These are phyloP conservation scores for Arthrinium phaeospermum DNA, from an alignment of 2,329 filamentous ascomycete genomes.

Conservation along the genomic window DNA sequence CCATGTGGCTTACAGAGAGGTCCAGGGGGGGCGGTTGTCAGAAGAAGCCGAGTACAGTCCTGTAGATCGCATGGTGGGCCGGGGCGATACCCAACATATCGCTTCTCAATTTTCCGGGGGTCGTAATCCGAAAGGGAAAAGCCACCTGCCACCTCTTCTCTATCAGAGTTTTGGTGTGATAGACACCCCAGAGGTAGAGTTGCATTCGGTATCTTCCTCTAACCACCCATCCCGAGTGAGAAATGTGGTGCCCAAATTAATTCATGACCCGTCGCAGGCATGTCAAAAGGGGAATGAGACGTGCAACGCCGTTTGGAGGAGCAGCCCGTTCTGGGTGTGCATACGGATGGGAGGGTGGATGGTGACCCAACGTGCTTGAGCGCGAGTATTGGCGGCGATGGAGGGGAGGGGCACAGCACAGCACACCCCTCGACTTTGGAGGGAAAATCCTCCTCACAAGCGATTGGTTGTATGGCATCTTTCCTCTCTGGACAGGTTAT, in stretches of 20 bases:
- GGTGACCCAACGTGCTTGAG: slow-evolving; percentile 9
- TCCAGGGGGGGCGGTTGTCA: not conserved
- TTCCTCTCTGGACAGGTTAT: not conserved
- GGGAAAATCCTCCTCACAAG: not conserved
- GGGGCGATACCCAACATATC: not conserved
- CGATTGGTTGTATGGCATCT: not conserved
- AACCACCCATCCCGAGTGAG: not conserved
- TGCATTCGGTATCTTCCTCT: slow-evolving; percentile 13
- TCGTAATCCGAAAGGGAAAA: not conserved
- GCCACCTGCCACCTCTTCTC: not conserved
- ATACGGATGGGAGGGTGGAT: not conserved
- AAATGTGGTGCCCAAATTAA: slow-evolving; percentile 8
- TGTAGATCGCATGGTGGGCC: not conserved
- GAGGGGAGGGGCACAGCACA: not conserved
- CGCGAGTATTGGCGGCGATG: not conserved
- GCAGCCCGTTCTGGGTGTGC: not conserved
- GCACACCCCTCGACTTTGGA: not conserved
- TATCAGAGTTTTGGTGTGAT: not conserved
- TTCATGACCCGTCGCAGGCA: slow-evolving; percentile 2
- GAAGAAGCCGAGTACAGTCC: not conserved
- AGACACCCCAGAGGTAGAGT: not conserved
- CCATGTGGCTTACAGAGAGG: slow-evolving; percentile 12
- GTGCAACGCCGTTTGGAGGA: not conserved
- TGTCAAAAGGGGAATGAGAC: slow-evolving; percentile 1
- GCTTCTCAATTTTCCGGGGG: slow-evolving; percentile 1